These are phyloP conservation scores for Colletotrichum lentis DNA, from an alignment of 2,329 filamentous ascomycete species.

Conservation along the genomic window DNA sequence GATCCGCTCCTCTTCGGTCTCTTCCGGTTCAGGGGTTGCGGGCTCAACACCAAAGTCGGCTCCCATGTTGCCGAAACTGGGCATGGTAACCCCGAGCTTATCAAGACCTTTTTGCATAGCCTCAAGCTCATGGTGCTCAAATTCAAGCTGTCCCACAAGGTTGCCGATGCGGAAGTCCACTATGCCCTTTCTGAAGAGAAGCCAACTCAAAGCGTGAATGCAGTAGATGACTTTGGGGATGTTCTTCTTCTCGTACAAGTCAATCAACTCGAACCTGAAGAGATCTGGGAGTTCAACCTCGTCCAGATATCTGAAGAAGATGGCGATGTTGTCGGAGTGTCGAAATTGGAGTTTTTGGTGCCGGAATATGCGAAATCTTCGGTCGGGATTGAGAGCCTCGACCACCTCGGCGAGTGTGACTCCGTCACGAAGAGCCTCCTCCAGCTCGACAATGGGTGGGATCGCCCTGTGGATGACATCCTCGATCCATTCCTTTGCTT, in stretches of 20 bases:
- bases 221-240: constrained; percentile 99
- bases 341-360: constrained; percentile 87
- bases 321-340: constrained; percentile 96
- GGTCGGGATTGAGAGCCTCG: constrained; percentile 82
- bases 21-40: constrained; percentile 74
- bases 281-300: constrained; percentile 93
- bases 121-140: constrained; percentile 96
- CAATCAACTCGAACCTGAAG: constrained; percentile 95
- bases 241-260: constrained; percentile 99
- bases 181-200: constrained; percentile 94
- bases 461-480: constrained; percentile 84
- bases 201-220: constrained; percentile 95
- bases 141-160: constrained; percentile 93
- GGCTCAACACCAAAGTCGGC: constrained; percentile 92
- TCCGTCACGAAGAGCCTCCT: constrained; percentile 90
- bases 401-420: constrained; percentile 95
- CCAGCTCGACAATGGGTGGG: constrained; percentile 90
- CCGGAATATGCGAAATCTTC: constrained; percentile 82
- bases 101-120: constrained; percentile 97
- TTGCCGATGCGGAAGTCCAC: constrained; percentile 97
- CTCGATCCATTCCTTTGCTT: constrained; percentile 99
- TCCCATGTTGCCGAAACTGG: constrained; percentile 96
- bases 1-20: constrained; percentile 89
- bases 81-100: constrained; percentile 94
- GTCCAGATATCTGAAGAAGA: constrained; percentile 93